Base-by-base conservation (phyloP, 2,329 filamentous ascomycete genomes). In the Bipolaris cookei region DNA sequence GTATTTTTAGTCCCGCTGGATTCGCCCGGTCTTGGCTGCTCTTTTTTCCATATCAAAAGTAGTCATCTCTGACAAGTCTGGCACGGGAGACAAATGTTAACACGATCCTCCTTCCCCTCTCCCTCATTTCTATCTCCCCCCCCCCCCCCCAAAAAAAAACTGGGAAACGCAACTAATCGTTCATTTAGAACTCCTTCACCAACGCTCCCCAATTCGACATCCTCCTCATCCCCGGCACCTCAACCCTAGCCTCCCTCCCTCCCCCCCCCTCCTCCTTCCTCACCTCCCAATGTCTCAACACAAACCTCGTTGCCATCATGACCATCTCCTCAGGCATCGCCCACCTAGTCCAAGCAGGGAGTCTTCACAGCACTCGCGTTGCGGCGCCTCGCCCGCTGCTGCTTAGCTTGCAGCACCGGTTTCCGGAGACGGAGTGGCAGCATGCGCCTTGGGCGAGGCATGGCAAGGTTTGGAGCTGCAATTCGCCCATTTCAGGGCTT, bases 61-160 rank as follows among this genome's bases (percentile, higher is more conserved):
- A 65, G 67, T 64, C 65, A 69, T 70, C 63, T 70, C 64, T 71
- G 67, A 56, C 58, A 71, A 71, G 55, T 71, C 71, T 75, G 68
- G 71, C 72, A 66, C 28, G 63, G 69, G 71, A 75, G 70, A 65
- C 60, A 74, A 74, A 75, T 71, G 72, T 74, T 66, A 72, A 70
- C 62, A 68, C 62, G 59, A 56, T 39, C 68, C 10, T 70, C 39
- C 69, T 60, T 34, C n/a, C 52, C 35, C 37, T 42, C 50, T 42
- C 58, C 59, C 44, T 43, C 39, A 38, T 37, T 51, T n/a, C n/a
- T n/a, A n/a, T n/a, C n/a, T n/a, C n/a, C n/a, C n/a, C n/a, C n/a
- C n/a, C 51, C 34, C 51, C 28, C 52, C 35, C 32, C 32, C 13
- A 3, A n/a, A 21, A 39, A 34, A n/a, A n/a, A n/a, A n/a, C n/a